Conservation (phyloP, 306 rosid genomes). For the Amphicarpaea edgeworthii region DNA sequence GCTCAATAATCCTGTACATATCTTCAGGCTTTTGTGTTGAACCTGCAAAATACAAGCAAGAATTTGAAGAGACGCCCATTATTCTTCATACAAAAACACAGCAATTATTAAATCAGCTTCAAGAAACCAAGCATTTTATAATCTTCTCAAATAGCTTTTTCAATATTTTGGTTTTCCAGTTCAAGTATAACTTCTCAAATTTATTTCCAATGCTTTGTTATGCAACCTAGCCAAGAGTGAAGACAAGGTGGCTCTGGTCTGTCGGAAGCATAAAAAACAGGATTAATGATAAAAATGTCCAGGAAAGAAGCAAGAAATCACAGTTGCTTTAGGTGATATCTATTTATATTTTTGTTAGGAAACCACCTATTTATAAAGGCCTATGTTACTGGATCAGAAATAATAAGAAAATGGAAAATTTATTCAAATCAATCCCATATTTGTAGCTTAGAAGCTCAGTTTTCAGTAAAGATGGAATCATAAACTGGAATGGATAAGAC, state of each 20-base stretch:
- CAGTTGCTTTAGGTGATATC: neutral
- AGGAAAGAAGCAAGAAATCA: neutral
- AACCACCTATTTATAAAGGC: neutral
- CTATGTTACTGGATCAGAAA: neutral
- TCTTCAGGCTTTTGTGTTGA: slow-evolving; percentile 99
- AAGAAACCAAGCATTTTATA: slow-evolving; percentile 23
- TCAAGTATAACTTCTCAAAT: neutral
- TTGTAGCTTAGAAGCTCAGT: neutral
- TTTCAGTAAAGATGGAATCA: neutral
- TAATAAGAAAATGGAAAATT: neutral
- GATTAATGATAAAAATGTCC: neutral
- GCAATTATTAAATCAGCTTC: neutral
- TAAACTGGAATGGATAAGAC: neutral
- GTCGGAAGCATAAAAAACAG: slow-evolving; percentile 18
- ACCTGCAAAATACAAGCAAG: slow-evolving; percentile 62
- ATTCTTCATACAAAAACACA: slow-evolving; percentile 17
- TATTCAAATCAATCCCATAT: neutral
- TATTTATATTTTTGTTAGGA: slow-evolving; percentile 16
- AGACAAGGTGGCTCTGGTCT: slow-evolving; percentile 3
- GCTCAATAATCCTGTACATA: slow-evolving; percentile 98
- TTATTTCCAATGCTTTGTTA: neutral
- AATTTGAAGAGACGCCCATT: slow-evolving; percentile 12
- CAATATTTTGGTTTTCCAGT: slow-evolving; percentile 11
- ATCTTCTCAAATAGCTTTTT: slow-evolving; percentile 20
- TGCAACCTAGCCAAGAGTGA: slow-evolving; percentile 28